phyloP scores from a whole-genome alignment of 345 rosid genomes.

The Bruguiera gymnorhiza region DNA sequence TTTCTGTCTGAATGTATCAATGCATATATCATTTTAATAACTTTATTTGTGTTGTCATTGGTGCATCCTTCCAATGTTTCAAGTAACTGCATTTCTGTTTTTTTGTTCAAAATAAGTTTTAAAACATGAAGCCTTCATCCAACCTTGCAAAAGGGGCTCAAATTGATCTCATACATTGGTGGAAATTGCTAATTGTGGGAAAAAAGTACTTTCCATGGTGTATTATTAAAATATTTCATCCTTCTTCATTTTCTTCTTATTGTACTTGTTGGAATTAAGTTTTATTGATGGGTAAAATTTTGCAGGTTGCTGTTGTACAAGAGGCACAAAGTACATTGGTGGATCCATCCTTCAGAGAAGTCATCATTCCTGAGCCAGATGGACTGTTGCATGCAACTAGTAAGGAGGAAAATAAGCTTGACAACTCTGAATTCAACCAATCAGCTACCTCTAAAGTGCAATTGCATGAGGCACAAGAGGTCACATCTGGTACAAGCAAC shows the following conservation, averaged over 20 bases:
- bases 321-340: constrained; percentile 41
- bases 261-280: background rate
- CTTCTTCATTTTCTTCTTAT: background rate
- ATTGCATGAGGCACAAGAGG: constrained; percentile 35
- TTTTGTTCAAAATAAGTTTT: background rate
- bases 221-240: background rate
- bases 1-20: background rate
- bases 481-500: constrained; percentile 27
- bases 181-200: background rate
- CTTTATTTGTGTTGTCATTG: no score
- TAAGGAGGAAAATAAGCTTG: constrained; percentile 19
- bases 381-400: constrained; percentile 6
- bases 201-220: background rate
- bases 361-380: constrained; percentile 24
- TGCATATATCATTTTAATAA: no score
- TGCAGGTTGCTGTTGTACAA: constrained; percentile 33
- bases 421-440: constrained; percentile 28
- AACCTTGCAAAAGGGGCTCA: background rate
- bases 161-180: background rate
- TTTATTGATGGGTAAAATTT: constrained; percentile 4
- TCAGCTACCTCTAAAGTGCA: constrained; percentile 36
- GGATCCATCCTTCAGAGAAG: constrained; percentile 30
- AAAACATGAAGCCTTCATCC: background rate
- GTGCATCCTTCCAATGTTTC: background rate
- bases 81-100: background rate